Base-by-base conservation (phyloP, 108 stramenopile species). In the Nannochloropsis oceanica region DNA sequence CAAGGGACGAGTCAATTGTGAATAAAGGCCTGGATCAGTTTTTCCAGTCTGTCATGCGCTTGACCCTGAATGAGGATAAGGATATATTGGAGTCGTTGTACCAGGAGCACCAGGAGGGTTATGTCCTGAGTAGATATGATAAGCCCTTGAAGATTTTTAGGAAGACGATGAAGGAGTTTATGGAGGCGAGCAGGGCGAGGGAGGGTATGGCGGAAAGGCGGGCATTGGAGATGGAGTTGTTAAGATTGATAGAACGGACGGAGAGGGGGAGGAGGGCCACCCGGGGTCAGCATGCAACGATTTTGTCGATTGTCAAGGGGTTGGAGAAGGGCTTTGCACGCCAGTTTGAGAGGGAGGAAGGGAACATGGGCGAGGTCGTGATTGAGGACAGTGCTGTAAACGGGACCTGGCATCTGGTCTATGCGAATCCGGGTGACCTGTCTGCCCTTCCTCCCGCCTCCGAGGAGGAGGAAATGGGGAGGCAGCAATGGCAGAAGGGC, bases 61-160 rank as follows among this genome's bases (percentile, higher is more conserved):
- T 89, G 13, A 89, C 88, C 44, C 80, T 89, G 9, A 81, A 26
- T 8, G 88, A 89, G 83, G 88, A 89, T 82, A 89, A 85, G 84
- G 84, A 44, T 27, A 26, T 26, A 43, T 24, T 83, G 44, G 46
- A 46, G 25, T 42, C 34, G 13, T 25, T 44, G 25, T 46, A 83
- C 11, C 25, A 83, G 44, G 34, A 44, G 2, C 25, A 24, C 11
- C 83, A 25, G 26, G 44, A 14, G 22, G 44, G 46, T 9, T 46
- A 25, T 43, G 27, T 83, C 34, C 10, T 25, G 26, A 43, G 44
- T 42, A n/a, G 25, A 24, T 83, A 50, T 42, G 42, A 42, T 13
- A 34, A 82, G 42, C 27, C 18, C n/a, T 11, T 43, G 27, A 20
- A 43, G 42, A 80, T 85, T 13, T 89, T 85, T 73, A 84, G 84